These are phyloP conservation scores for Persicaria tinctoria DNA, from an alignment of 148 eudicot genomes.

Conservation along the genomic window DNA sequence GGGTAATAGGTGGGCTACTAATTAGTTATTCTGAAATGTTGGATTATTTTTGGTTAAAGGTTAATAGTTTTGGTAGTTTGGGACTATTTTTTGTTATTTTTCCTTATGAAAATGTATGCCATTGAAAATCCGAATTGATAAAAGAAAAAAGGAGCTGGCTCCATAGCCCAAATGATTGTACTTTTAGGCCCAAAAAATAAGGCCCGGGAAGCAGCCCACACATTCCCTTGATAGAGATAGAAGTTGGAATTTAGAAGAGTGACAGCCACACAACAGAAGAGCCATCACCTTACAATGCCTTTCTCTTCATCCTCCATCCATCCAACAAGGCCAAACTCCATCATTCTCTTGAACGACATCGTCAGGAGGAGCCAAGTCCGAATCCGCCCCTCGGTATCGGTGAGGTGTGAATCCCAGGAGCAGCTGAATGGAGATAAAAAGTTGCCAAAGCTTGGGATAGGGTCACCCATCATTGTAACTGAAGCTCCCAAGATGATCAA, in stretches of 20 bases:
- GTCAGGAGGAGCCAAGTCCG: not conserved
- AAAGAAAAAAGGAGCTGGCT: too few species aligned
- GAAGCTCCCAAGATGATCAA: slow-evolving; percentile 78
- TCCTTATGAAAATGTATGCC: too few species aligned
- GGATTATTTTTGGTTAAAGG: too few species aligned
- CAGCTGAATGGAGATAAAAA: not conserved
- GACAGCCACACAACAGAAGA: slow-evolving; percentile 9
- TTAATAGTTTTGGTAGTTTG: too few species aligned
- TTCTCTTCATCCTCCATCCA: slow-evolving; percentile 1
- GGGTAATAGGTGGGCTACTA: too few species aligned
- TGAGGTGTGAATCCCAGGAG: slow-evolving; percentile 13
- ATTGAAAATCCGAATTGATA: too few species aligned
- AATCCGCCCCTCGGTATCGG: not conserved
- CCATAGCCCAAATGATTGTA: too few species aligned
- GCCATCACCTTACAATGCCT: not conserved
- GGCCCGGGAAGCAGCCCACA: not conserved
- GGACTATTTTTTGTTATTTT: too few species aligned
- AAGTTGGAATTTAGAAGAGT: not conserved
- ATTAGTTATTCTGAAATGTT: too few species aligned
- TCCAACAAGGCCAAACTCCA: slow-evolving; percentile 3
- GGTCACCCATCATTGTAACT: slow-evolving; percentile 59
- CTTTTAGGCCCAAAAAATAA: not conserved
- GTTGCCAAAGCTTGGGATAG: slow-evolving; percentile 39
- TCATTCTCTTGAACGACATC: not conserved
- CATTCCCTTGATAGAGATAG: not conserved